These are phyloP conservation scores for Saccharum officinarum DNA, from an alignment of 176 grass and related monocot genomes.

Conservation along the genomic window DNA sequence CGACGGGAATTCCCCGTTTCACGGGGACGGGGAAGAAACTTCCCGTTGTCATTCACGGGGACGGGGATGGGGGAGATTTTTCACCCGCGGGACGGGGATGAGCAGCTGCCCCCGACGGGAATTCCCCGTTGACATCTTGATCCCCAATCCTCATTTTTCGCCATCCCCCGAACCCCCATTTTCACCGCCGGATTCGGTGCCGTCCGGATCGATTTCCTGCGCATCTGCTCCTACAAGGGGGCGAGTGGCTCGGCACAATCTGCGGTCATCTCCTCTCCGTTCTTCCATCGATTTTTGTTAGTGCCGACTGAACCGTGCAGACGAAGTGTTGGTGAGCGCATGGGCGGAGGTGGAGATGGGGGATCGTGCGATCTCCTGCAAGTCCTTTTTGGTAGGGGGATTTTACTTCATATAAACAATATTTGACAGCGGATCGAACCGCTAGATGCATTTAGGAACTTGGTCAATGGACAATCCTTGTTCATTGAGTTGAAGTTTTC, in stretches of 20 bases:
- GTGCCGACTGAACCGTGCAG: background rate
- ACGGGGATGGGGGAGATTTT: too few species aligned
- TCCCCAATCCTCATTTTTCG: too few species aligned
- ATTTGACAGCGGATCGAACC: background rate
- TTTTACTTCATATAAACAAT: background rate
- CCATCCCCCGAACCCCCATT: background rate
- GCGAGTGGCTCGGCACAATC: background rate
- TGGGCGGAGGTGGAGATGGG: constrained; percentile 9
- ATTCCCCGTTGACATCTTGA: too few species aligned
- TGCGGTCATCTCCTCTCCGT: too few species aligned
- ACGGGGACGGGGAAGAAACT: too few species aligned
- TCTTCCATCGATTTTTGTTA: background rate
- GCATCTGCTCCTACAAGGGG: background rate
- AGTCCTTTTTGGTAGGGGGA: background rate
- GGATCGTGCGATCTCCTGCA: constrained; percentile 4
- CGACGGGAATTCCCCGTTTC: too few species aligned
- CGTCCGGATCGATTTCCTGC: background rate
- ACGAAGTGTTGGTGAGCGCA: background rate
- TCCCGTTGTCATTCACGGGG: too few species aligned
- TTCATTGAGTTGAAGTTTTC: background rate
- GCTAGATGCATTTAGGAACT: background rate
- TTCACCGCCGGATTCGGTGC: background rate
- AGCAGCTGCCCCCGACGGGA: too few species aligned
- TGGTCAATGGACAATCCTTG: background rate
- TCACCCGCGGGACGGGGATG: too few species aligned